A percentile compares a stretch with the other conserved stretches of the same genome.
phyloP scores from a whole-genome alignment of 2,329 filamentous ascomycete species.

The Fusarium fracticaudum region DNA sequence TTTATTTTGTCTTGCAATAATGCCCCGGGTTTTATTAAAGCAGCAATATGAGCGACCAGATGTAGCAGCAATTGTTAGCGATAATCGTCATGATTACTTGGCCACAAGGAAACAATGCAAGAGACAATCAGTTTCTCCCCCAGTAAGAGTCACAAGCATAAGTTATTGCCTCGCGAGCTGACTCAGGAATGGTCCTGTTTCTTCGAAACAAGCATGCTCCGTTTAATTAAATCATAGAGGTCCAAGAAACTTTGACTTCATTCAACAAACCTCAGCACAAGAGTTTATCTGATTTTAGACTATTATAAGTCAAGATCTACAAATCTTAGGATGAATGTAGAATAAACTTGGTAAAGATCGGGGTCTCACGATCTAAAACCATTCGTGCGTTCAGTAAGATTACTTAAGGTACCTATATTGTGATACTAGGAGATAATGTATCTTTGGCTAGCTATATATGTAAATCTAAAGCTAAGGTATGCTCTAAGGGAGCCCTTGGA shows the following conservation, averaged over 20 bases:
- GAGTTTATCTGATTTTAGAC: background rate
- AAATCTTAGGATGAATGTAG: too few relatives aligned
- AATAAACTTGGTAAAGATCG: background rate
- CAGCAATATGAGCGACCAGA: background rate
- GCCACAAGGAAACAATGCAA: slow-evolving; percentile 10
- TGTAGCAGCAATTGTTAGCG: background rate
- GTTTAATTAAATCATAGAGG: slow-evolving; percentile 10
- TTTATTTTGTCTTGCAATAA: slow-evolving; percentile 7
- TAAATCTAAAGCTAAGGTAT: background rate
- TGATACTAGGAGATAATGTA: background rate
- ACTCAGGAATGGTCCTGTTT: slow-evolving; percentile 9
- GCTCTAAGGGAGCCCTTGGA: background rate
- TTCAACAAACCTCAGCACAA: background rate
- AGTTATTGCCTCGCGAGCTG: background rate
- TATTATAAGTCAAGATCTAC: background rate
- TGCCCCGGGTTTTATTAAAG: background rate
- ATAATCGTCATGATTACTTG: background rate
- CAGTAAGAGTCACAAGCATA: background rate
- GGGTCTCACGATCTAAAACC: background rate
- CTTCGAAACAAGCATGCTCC: background rate
- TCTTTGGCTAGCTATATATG: background rate
- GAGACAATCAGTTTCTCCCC: background rate
- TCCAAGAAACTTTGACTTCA: background rate
- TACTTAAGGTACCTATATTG: background rate
- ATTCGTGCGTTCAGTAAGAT: background rate